Base-by-base conservation (phyloP, 257 asterid genomes). In the Fraxinus americana region DNA sequence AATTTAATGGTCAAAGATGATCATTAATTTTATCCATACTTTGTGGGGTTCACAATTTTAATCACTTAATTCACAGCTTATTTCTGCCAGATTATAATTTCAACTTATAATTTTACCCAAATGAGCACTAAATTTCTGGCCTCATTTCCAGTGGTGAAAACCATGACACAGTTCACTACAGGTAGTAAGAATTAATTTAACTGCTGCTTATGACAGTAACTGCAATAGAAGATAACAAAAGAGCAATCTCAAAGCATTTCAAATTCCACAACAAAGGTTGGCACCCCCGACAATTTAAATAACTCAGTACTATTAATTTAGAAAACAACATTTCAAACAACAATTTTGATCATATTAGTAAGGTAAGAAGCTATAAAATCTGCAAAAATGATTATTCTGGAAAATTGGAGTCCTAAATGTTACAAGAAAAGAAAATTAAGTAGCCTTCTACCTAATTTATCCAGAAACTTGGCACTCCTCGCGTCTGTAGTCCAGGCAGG, bases 401-500 rank as follows among this genome's bases (percentile, higher is more conserved):
- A 63, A 63, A 25, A 63, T 63, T 63, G 16, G 32, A 12, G 67
- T 25, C 12, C 41, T 12, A 70, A 67, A 19, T 45, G 57, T 74
- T 67, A 77, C 79, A 77, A 72, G 75, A 41, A 39, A 6, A 3
- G 71, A 59, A 75, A 67, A 35, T 72, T 67, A 75, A 71, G 39
- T 39, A 70, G 77, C 75, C 78, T 52, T 79, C 69, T 67, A n/a
- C n/a, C 34, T 23, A 43, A 72, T 39, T 81, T 78, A 85, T 38
- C 80, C 85, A 72, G 74, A 71, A 71, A 80, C 91, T 85, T 83
- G 63, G 67, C 85, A 75, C 71, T 70, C 75, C 23, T 25, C 66
- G 30, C 80, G 79, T 36, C 76, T 21, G 69, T 7, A 52, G 85
- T 77, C 85, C 84, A 76, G 83, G 70, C 14, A 59, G 71, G 65